Evolutionary conservation across 202 grass and related monocot genomes (phyloP).

Genomic region (Panicum virgatum): DNA sequence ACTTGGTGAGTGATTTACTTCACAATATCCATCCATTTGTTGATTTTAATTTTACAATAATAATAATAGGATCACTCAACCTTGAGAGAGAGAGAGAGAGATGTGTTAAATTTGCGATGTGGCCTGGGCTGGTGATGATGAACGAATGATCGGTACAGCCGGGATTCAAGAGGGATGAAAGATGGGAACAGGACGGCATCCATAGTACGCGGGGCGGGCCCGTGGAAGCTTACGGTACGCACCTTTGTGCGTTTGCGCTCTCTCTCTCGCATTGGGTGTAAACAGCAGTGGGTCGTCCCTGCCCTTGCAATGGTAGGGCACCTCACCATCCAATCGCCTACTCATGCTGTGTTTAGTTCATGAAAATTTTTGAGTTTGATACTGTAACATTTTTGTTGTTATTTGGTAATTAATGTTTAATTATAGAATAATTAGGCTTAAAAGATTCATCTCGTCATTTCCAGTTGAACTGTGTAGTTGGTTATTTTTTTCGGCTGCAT

Average conservation of each 20-base stretch:
- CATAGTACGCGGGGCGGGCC: constrained; percentile 32
- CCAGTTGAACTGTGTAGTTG: too few species aligned
- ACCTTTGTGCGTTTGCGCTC: neutral
- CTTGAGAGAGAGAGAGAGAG: neutral
- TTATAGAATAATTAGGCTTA: too few species aligned
- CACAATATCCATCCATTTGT: constrained; percentile 27
- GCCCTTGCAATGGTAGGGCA: constrained; percentile 37
- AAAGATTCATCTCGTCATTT: too few species aligned
- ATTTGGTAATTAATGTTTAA: too few species aligned
- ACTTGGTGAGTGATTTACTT: constrained; percentile 28
- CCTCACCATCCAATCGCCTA: constrained; percentile 27
- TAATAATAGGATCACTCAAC: constrained; percentile 12
- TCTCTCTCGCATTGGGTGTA: neutral
- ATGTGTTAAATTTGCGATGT: constrained; percentile 29
- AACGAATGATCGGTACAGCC: constrained; percentile 57
- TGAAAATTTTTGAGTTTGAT: too few species aligned
- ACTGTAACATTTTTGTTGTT: too few species aligned
- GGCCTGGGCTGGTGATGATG: constrained; percentile 37
- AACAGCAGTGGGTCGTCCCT: constrained; percentile 47
- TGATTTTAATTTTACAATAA: neutral
- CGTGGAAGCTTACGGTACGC: constrained; percentile 31
- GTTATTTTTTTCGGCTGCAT: too few species aligned
- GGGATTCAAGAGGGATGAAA: constrained; percentile 53
- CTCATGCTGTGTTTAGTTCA: too few species aligned
- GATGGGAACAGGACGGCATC: constrained; percentile 39